These are phyloP conservation scores for Solanum corneliomulleri DNA, from an alignment of 257 asterid genomes.

Conservation along the genomic window DNA sequence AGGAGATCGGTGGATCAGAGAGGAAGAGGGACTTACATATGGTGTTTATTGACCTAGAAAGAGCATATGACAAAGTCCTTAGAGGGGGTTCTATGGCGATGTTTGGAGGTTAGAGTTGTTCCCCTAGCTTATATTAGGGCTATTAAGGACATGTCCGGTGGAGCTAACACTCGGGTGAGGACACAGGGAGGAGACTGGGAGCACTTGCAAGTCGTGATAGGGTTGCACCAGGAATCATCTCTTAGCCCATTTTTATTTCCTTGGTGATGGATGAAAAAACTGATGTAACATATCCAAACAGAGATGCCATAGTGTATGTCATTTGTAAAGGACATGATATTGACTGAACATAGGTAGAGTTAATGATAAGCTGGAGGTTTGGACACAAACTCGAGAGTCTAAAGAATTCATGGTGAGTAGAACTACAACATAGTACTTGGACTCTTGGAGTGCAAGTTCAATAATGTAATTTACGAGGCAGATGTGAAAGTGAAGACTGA, in stretches of 20 bases:
- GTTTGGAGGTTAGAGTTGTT: not conserved
- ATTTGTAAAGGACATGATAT: not conserved
- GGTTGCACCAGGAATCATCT: not conserved
- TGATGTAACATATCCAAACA: not conserved
- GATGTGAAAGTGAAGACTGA: not conserved
- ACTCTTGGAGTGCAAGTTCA: not conserved
- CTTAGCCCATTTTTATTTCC: not conserved
- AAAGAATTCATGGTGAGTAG: not conserved
- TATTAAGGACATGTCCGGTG: not conserved
- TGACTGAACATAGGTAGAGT: not conserved
- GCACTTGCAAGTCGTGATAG: not conserved
- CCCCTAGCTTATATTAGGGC: not conserved
- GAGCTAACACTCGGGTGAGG: not conserved
- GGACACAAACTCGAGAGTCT: not conserved
- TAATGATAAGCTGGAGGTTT: not conserved
- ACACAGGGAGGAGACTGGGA: not conserved
- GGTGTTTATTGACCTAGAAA: not conserved
- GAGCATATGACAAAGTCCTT: not conserved
- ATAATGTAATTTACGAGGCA: not conserved
- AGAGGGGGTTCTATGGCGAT: not conserved
- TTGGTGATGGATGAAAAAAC: not conserved
- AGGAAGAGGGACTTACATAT: not conserved
- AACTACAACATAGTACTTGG: not conserved
- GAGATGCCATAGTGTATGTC: not conserved
- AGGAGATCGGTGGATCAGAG: too few species aligned